Base-by-base conservation (phyloP, 78 protist species). In the Pelomyxa schiedti region DNA sequence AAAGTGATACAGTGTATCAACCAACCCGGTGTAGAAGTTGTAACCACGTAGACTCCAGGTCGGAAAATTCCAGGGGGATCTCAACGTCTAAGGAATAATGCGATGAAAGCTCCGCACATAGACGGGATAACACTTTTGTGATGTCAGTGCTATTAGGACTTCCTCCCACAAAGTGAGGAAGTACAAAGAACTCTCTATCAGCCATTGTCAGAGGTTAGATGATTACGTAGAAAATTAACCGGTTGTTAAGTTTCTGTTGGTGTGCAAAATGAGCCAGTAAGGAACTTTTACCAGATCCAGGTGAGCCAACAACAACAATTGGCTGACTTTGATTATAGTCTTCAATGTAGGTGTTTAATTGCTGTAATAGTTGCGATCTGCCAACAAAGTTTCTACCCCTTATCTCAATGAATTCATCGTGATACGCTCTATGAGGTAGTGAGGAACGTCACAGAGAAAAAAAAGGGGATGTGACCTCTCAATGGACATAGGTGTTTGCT, bases 121-220 rank as follows among this genome's bases (percentile, higher is more conserved):
- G 58, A 16, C 58, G 58, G 58, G 58, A 16, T 16, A 86, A 26
- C 30, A 65, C 22, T 24, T 68, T 28, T 28, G 66, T 39, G 24
- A 72, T 39, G 69, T 86, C 81, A 16, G 73, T 69, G 0, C 79
- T 64, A 8, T 47, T 8, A 2, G 65, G 26, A 0, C 77, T 66
- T 2, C 78, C 26, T n/a, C 88, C 88, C 66, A 81, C 75, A 40
- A 30, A 73, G 40, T 74, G 87, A 5, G 30, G n/a, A n/a, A n/a
- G n/a, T n/a, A n/a, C n/a, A n/a, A n/a, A n/a, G n/a, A n/a, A n/a
- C n/a, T n/a, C n/a, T n/a, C n/a, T n/a, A n/a, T n/a, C n/a, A n/a
- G n/a, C n/a, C n/a, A n/a, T n/a, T n/a, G n/a, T n/a, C n/a, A n/a
- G n/a, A n/a, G n/a, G n/a, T n/a, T n/a, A n/a, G n/a, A n/a, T n/a